Evolutionary conservation across 2,329 filamentous ascomycete species (phyloP), one percentile per base, ranked within the genome.

Genomic region (Scedosporium dehoogii): DNA sequence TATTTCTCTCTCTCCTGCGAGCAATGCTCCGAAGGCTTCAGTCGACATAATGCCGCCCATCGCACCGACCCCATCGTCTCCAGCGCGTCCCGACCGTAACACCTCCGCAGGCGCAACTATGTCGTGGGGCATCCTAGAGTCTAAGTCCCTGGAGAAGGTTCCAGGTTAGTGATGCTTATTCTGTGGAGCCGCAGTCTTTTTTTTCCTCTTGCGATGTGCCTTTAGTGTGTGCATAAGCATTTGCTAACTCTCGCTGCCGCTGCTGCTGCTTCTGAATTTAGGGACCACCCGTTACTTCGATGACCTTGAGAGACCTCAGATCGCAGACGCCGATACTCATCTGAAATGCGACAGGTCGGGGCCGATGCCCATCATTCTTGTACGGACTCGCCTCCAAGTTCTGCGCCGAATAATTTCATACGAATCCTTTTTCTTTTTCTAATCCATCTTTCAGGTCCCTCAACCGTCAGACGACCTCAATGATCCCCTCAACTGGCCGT

Each of bases 381-480:
- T 96, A 71, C 67, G 73, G 65, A 41, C 51, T 51, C 21, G 23
- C 56, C 6, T 18, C n/a, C 25, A 12, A 25, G 25, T 48, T 41
- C n/a, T 23, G 6, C n/a, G 14, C 58, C 42, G 41, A 23, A n/a
- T n/a, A n/a, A n/a, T n/a, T n/a, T n/a, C n/a, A n/a, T n/a, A n/a
- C n/a, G n/a, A n/a, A n/a, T n/a, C n/a, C n/a, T 23, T 38, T 9
- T 38, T 6, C 18, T 46, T 57, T 62, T 33, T 59, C 48, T n/a
- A 55, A 4, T 21, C 21, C n/a, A 25, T 46, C 6, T 53, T 38
- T 33, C 63, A 81, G 78, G 76, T 81, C 4, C 93, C 93, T 4
- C 93, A 97, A 70, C 93, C 93, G 2, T 92, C 88, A 65, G 89
- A 96, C 73, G 91, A 96, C 72, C 91, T 90, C 3, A 93, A 96